phyloP scores from a whole-genome alignment of 2,329 filamentous ascomycete species.

The Aspergillus hortae region DNA sequence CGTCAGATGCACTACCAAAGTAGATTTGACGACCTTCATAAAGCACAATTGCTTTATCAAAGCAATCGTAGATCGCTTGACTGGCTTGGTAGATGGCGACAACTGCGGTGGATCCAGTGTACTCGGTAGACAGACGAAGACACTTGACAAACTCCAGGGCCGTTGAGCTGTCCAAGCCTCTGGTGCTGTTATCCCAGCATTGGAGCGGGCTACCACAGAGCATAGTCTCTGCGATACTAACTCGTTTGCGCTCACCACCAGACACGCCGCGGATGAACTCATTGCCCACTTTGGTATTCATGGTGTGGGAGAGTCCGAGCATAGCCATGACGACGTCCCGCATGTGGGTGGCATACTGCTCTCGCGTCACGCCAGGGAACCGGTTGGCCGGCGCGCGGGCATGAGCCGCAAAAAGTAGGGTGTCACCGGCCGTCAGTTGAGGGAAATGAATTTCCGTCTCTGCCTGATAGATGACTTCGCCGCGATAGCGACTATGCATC shows the following conservation, averaged over 20 bases:
- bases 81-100: conserved; percentile 54
- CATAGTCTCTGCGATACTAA: conserved; percentile 54
- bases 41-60: conserved; percentile 67
- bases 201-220: conserved; percentile 45
- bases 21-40: conserved; percentile 75
- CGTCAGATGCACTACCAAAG: conserved; percentile 60
- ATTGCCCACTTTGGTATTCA: conserved; percentile 44
- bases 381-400: conserved; percentile 50
- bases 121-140: conserved; percentile 46
- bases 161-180: conserved; percentile 51
- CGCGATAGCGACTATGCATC: conserved; percentile 74
- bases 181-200: conserved; percentile 46
- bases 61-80: conserved; percentile 51
- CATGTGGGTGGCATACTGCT: conserved; percentile 46
- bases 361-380: conserved; percentile 37
- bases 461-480: conserved; percentile 80
- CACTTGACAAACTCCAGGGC: conserved; percentile 54
- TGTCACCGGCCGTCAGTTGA: conserved; percentile 71
- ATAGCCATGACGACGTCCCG: conserved; percentile 52
- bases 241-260: conserved; percentile 58
- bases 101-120: conserved; percentile 45
- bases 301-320: conserved; percentile 54
- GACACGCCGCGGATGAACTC: conserved; percentile 59
- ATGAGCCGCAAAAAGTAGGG: conserved; percentile 69
- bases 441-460: conserved; percentile 82